These are phyloP conservation scores for Starmerella sp. DNA, from an alignment of 805 yeast species.

Conservation along the genomic window DNA sequence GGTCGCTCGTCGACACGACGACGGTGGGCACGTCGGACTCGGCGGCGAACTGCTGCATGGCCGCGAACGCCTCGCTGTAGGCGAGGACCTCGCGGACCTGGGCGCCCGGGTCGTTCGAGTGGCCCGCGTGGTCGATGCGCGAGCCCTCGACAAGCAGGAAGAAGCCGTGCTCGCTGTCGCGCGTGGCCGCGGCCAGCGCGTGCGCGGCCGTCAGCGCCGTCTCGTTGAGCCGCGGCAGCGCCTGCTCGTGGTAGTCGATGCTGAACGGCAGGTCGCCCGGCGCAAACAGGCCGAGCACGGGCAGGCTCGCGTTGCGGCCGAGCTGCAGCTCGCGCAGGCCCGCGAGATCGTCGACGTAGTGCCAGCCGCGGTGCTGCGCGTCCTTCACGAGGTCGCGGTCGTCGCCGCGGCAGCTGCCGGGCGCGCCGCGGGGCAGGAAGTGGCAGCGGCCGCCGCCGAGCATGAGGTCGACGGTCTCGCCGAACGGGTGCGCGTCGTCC, in stretches of 20 bases:
- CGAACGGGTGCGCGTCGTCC: conserved; percentile 49
- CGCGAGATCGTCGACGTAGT: conserved; percentile 46
- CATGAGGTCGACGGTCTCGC: conserved; percentile 72
- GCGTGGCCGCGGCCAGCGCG: conserved; percentile 54
- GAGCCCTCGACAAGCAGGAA: conserved; percentile 84
- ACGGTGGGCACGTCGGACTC: conserved; percentile 60
- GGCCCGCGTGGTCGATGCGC: conserved; percentile 92
- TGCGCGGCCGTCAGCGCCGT: conserved; percentile 63
- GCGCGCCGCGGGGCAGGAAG: conserved; percentile 44
- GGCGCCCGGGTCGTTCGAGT: conserved; percentile 86
- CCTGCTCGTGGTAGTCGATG: conserved; percentile 52
- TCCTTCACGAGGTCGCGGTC: conserved; percentile 53
- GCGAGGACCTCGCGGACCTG: conserved; percentile 87
- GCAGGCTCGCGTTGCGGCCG: conserved; percentile 59
- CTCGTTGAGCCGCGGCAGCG: conserved; percentile 64
- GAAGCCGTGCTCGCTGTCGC: conserved; percentile 69
- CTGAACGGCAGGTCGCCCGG: conserved; percentile 75
- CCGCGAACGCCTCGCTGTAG: conserved; percentile 68
- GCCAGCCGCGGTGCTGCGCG: conserved; percentile 53
- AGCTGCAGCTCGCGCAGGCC: conserved; percentile 45
- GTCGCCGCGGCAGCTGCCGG: conserved; percentile 63
- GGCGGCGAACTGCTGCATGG: conserved; percentile 61
- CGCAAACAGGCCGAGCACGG: conserved; percentile 66
- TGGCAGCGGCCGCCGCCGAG: conserved; percentile 84
- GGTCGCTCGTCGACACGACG: conserved; percentile 77